Percentiles rank a stretch among this genome's conserved stretches.
These are phyloP conservation scores for Rossbeevera mucosa DNA, from an alignment of 768 basidiomycete genomes.

Conservation along the genomic window DNA sequence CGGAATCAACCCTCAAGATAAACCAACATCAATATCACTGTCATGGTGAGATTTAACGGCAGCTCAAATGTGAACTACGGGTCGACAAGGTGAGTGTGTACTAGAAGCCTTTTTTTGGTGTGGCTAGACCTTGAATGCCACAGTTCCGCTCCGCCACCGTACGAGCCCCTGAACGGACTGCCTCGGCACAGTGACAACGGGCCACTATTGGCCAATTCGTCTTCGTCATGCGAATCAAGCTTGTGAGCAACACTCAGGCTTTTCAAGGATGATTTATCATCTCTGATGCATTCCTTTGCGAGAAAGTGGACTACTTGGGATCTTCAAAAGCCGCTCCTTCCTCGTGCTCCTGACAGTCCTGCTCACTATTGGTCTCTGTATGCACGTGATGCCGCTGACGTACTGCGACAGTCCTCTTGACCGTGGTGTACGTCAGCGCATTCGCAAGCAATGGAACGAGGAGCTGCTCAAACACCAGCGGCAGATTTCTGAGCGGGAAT, in stretches of 20 bases:
- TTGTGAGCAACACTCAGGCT: not conserved
- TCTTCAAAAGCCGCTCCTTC: not conserved
- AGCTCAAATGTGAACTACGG: not conserved
- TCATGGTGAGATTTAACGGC: not conserved
- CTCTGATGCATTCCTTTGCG: not conserved
- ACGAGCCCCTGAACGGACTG: not conserved
- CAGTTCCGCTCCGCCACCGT: not conserved
- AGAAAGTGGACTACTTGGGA: not conserved
- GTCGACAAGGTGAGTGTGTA: not conserved
- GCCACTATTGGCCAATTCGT: not conserved
- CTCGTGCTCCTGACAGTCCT: not conserved
- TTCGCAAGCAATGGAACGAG: slow-evolving; percentile 18
- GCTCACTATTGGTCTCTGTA: not conserved
- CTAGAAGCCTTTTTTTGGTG: not conserved
- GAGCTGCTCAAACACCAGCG: slow-evolving; percentile 18
- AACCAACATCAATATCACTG: not conserved
- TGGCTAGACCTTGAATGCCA: not conserved
- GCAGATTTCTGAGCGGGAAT: slow-evolving; percentile 6
- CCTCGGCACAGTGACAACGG: not conserved
- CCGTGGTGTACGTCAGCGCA: slow-evolving; percentile 18
- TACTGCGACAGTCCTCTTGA: slow-evolving; percentile 8
- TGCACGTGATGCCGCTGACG: not conserved
- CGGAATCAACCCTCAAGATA: not conserved
- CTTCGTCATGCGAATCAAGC: not conserved
- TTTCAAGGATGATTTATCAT: not conserved